Percentiles rank a stretch among this genome's conserved stretches.
Evolutionary conservation across 23 red algal species (phyloP).

Genomic region (Gracilaria gracilis): DNA sequence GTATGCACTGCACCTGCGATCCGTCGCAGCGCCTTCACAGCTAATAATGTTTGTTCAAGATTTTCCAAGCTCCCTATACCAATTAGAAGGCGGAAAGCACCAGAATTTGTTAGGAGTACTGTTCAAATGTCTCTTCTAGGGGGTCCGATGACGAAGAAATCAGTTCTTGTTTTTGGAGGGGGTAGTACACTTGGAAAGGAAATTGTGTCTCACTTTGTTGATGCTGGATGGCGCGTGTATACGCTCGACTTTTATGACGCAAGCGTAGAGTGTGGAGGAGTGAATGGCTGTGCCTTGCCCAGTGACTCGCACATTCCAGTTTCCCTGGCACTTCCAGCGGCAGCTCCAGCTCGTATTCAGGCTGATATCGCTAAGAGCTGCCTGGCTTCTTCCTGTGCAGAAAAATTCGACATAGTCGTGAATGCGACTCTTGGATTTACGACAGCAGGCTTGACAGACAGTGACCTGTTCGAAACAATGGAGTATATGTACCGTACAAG

Average conservation of each 20-base stretch:
- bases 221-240: slow-evolving; percentile 64
- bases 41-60: background rate
- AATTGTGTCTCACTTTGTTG: slow-evolving; percentile 46
- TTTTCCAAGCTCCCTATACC: background rate
- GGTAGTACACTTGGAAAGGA: slow-evolving; percentile 73
- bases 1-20: background rate
- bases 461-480: slow-evolving; percentile 81
- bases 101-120: background rate
- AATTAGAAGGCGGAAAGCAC: background rate
- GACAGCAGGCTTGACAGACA: slow-evolving; percentile 55
- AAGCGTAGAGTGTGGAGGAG: slow-evolving; percentile 62
- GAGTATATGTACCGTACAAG: slow-evolving; percentile 88
- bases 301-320: slow-evolving; percentile 50
- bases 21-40: background rate
- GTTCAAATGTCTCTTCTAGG: slow-evolving; percentile 28
- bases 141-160: slow-evolving; percentile 3
- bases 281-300: slow-evolving; percentile 59
- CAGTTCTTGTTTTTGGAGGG: slow-evolving; percentile 76
- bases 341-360: slow-evolving; percentile 66
- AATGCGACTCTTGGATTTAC: slow-evolving; percentile 85
- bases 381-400: slow-evolving; percentile 41
- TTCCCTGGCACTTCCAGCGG: slow-evolving; percentile 66
- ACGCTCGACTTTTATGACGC: slow-evolving; percentile 78
- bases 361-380: slow-evolving; percentile 61
- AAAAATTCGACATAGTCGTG: slow-evolving; percentile 74